phyloP scores from a whole-genome alignment of 768 basidiomycete species.

The Tricholoma saponaceum region DNA sequence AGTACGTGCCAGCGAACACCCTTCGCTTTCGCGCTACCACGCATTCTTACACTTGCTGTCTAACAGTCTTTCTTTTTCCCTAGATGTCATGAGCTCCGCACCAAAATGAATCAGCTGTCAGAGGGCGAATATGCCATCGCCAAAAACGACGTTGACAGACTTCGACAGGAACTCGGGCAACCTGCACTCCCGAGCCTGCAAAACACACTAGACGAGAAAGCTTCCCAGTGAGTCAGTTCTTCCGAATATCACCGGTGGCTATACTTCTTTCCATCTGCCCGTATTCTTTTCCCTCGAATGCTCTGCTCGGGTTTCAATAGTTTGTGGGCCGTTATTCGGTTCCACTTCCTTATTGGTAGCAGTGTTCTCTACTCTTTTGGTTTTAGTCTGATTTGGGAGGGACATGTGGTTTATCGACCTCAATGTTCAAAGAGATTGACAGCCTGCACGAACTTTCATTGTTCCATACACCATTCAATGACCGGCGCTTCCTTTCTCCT shows the following conservation, averaged over 20 bases:
- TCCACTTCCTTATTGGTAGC: background rate
- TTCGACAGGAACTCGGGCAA: constrained; percentile 75
- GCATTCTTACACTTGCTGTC: background rate
- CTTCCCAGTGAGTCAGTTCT: constrained; percentile 36
- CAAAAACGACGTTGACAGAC: constrained; percentile 71
- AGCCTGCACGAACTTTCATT: background rate
- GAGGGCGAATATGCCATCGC: constrained; percentile 75
- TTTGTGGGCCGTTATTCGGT: background rate
- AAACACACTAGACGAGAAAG: constrained; percentile 70
- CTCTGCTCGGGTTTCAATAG: background rate
- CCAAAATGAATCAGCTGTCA: constrained; percentile 61
- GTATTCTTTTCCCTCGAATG: background rate
- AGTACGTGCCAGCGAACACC: constrained; percentile 39
- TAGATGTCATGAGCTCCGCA: constrained; percentile 64
- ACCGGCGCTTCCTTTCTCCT: background rate
- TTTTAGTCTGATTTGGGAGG: background rate
- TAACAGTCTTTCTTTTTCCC: background rate
- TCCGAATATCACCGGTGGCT: constrained; percentile 1
- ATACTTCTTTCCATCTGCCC: background rate
- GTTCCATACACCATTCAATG: background rate
- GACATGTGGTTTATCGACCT: background rate
- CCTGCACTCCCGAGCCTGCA: constrained; percentile 70
- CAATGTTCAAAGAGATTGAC: background rate
- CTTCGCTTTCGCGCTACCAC: constrained; percentile 4
- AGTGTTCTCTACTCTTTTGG: background rate